Evolutionary conservation across 2,329 filamentous ascomycete genomes (phyloP).

Genomic region (Diaporthe capsici): DNA sequence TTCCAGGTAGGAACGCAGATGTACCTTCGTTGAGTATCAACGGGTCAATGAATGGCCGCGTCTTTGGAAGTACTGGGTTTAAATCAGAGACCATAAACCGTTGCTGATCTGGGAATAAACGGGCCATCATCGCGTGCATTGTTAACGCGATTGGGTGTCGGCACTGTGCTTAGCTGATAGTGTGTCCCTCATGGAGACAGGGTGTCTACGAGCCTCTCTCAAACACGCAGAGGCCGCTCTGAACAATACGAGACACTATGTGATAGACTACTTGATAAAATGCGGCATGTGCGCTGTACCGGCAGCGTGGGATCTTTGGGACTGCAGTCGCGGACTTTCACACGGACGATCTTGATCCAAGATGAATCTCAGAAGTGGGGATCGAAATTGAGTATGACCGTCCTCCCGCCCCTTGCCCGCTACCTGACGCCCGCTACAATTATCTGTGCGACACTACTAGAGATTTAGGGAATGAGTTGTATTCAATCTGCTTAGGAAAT

Average conservation of each 20-base stretch:
- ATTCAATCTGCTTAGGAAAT: constrained; percentile 43
- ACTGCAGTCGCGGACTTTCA: neutral
- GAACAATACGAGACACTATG: neutral
- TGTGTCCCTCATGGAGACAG: neutral
- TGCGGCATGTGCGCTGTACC: neutral
- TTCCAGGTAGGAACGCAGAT: neutral
- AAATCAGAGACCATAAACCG: neutral
- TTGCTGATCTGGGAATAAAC: neutral
- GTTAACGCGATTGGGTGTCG: neutral
- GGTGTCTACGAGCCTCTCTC: neutral
- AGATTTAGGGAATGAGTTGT: constrained; percentile 25
- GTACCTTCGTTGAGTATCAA: neutral
- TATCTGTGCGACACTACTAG: neutral
- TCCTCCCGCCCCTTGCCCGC: neutral
- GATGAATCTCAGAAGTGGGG: constrained; percentile 15
- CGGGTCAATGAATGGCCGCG: no score
- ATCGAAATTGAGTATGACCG: neutral
- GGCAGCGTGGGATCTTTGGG: neutral
- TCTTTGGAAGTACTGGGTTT: neutral
- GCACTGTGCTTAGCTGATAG: constrained; percentile 1
- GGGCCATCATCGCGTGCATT: neutral
- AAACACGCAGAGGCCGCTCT: neutral
- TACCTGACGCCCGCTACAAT: neutral
- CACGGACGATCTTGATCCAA: constrained; percentile 5
- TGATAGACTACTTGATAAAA: neutral